A percentile compares a stretch with the other conserved stretches of the same genome.
Evolutionary conservation across 192 early-diverging fungal species (phyloP).

Genomic region (Podila minutissima): DNA sequence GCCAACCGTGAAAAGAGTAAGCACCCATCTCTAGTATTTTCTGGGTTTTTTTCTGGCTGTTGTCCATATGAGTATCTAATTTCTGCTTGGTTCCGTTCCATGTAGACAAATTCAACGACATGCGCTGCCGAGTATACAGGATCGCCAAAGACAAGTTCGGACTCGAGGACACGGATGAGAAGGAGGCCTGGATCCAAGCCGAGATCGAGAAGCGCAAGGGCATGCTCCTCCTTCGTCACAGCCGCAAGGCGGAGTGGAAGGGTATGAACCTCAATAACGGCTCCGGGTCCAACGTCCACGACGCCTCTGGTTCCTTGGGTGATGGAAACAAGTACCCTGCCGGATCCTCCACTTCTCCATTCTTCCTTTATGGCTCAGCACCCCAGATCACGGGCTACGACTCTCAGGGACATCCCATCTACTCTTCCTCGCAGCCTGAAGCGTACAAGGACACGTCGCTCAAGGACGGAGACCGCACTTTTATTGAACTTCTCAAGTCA

Average conservation of each 20-base stretch:
- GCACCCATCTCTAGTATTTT: not conserved
- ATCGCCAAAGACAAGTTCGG: conserved; percentile 71
- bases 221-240: conserved; percentile 40
- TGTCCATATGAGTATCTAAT: not conserved
- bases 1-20: conserved; percentile 61
- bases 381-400: not conserved
- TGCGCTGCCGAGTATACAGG: conserved; percentile 78
- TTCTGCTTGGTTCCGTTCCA: not conserved
- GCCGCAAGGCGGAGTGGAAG: conserved; percentile 34
- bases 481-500: conserved; percentile 24
- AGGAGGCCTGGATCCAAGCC: conserved; percentile 70
- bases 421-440: not conserved
- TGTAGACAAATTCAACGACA: conserved; percentile 68
- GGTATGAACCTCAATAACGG: conserved; percentile 3
- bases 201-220: conserved; percentile 67
- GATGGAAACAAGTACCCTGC: not conserved
- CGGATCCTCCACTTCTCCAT: not conserved
- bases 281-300: not conserved
- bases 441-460: not conserved
- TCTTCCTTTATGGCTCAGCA: not conserved
- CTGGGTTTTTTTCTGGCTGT: not conserved
- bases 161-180: conserved; percentile 64
- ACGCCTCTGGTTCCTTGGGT: conserved; percentile 10
- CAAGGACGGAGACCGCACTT: conserved; percentile 21
- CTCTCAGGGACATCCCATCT: not conserved